Evolutionary conservation across 2,329 filamentous ascomycete species (phyloP), one percentile per base, ranked within the genome.

Genomic region (Hymenotorrendiella dingleyae): DNA sequence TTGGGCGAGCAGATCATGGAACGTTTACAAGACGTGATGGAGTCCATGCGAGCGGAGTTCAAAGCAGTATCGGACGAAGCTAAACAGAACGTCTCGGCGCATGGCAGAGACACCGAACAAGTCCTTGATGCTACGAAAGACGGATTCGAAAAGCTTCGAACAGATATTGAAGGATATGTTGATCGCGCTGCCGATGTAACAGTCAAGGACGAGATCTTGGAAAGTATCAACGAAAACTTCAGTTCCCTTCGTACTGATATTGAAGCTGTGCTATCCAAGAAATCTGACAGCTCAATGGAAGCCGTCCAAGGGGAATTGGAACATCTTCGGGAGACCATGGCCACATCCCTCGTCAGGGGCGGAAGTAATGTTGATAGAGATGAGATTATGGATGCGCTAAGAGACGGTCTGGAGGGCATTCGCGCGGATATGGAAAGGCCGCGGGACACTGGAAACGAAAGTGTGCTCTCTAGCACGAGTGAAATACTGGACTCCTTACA

Each of bases 401-500:
- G 76, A 22, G 78, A 76, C 33, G 87, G 89, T 2, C 73, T 96
- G 27, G 84, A 86, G 47, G 77, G 75, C 32, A 73, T 96, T 24
- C 78, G 87, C 4, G 72, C 77, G 12, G 90, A 96, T 53, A 76
- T 95, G 37, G 71, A 76, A 70, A 76, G 48, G 24, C 53, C 55
- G 12, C 50, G 53, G n/a, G 52, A 55, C 16, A 51, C 45, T 22
- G 19, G 27, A 20, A 53, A 54, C 29, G 59, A 61, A 32, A 58
- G 54, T 39, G 42, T 55, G 40, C 34, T 54, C 17, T 57, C 57
- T 12, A 87, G 90, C 50, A 91, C 88, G 0, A 85, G 88, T 39
- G 89, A 96, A 58, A 86, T 95, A 9, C 72, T 97, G 1, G 88
- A 95, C 59, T 86, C 90, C 1, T 71, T 97, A 41, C 90, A 94